A percentile compares a stretch with the other conserved stretches of the same genome.
Evolutionary conservation across 2,329 filamentous ascomycete genomes (phyloP).

Genomic region (Falciphora oryzae): DNA sequence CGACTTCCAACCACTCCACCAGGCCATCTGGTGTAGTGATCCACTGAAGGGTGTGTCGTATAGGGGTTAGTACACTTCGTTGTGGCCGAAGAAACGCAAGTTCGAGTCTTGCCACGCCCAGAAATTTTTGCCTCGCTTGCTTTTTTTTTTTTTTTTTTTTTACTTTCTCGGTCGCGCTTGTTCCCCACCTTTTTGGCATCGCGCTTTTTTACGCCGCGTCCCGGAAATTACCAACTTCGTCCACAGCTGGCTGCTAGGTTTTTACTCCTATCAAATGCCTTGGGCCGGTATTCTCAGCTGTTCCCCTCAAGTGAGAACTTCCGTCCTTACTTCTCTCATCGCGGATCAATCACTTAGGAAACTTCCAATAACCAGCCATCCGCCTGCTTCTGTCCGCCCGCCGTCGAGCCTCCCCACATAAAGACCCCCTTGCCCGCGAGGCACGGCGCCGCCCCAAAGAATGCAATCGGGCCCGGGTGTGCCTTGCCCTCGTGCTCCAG

Average conservation of each 20-base stretch:
- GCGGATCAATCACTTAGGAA: neutral
- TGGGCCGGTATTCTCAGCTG: no score
- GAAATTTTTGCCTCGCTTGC: neutral
- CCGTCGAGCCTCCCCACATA: conserved; percentile 47
- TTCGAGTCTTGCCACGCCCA: conserved; percentile 10
- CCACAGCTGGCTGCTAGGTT: no score
- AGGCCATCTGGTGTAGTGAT: neutral
- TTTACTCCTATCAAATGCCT: no score
- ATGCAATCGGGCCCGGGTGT: conserved; percentile 33
- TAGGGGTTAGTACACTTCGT: conserved; percentile 10
- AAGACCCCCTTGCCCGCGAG: conserved; percentile 41
- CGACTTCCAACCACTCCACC: neutral
- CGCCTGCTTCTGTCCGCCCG: conserved; percentile 30
- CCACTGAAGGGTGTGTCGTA: conserved; percentile 9
- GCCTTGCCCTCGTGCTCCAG: conserved; percentile 35
- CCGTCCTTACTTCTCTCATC: neutral
- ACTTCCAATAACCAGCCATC: conserved; percentile 34
- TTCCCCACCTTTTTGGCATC: no score
- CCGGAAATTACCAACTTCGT: no score
- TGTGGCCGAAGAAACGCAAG: conserved; percentile 10
- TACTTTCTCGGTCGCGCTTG: no score
- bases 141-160: neutral
- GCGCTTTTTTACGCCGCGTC: no score
- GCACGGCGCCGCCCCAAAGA: conserved; percentile 34
- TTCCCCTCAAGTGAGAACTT: neutral